phyloP scores from a whole-genome alignment of 106 monocot genomes.

The Xerophyta viscosa region DNA sequence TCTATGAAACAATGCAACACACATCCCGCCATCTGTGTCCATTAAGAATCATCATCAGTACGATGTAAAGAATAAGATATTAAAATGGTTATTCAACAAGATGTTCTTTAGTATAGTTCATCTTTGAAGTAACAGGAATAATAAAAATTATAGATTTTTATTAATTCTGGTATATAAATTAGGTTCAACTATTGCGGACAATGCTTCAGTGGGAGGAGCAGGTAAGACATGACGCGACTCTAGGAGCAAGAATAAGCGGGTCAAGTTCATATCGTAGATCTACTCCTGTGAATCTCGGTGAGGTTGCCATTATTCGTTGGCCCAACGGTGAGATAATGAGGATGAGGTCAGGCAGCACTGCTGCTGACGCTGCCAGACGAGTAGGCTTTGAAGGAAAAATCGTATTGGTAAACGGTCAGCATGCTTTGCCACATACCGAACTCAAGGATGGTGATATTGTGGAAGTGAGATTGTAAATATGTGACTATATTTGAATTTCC shows the following conservation, averaged over 20 bases:
- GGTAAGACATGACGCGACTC: slow-evolving; percentile 32
- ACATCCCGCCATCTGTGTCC: no score
- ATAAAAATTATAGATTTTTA: no score
- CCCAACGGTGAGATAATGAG: slow-evolving; percentile 79
- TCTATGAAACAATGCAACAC: no score
- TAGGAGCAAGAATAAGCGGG: slow-evolving; percentile 4
- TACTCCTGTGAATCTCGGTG: slow-evolving; percentile 22
- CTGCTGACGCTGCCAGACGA: slow-evolving; percentile 71
- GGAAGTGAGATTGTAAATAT: slow-evolving; percentile 69
- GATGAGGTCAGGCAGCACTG: slow-evolving; percentile 78
- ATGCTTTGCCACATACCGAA: slow-evolving; percentile 62
- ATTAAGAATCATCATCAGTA: no score
- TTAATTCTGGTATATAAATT: neutral
- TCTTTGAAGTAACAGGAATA: no score
- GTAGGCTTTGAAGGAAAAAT: slow-evolving; percentile 75
- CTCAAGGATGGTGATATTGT: slow-evolving; percentile 96
- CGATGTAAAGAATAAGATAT: no score
- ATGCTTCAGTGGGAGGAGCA: slow-evolving; percentile 98
- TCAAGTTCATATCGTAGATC: slow-evolving; percentile 1
- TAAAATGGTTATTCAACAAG: no score
- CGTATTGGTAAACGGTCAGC: slow-evolving; percentile 73
- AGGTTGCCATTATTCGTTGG: slow-evolving; percentile 82
- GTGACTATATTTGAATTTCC: no score
- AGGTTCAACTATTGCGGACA: slow-evolving; percentile 83
- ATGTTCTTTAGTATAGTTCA: no score